Percentiles rank a stretch among this genome's conserved stretches.
Conservation (phyloP, 2,329 filamentous ascomycete genomes). For the Stenocarpella maydis region DNA sequence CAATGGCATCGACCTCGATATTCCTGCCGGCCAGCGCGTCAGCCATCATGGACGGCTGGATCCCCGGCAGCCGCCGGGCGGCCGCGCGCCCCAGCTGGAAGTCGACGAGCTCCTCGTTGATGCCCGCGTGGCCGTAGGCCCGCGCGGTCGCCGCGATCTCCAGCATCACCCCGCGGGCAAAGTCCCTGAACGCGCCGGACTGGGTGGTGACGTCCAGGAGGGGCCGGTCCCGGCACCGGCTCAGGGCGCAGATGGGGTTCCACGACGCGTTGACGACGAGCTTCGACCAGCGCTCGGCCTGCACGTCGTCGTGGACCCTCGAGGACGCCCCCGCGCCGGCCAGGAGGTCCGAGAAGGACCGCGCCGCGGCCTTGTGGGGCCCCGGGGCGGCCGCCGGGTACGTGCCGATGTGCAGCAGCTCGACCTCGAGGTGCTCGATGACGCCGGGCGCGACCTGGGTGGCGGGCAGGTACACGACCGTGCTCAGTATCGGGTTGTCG, state of each 20-base stretch:
- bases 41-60: conserved; percentile 72
- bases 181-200: neutral
- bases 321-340: conserved; percentile 64
- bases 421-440: conserved; percentile 27
- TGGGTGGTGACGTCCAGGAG: conserved; percentile 44
- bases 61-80: conserved; percentile 70
- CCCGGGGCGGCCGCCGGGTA: conserved; percentile 30
- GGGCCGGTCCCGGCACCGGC: conserved; percentile 67
- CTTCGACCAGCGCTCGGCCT: conserved; percentile 79
- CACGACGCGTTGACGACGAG: conserved; percentile 79
- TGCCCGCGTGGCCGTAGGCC: conserved; percentile 66
- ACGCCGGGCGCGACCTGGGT: conserved; percentile 63
- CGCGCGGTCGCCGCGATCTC: conserved; percentile 73
- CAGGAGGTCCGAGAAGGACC: conserved; percentile 50
- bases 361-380: conserved; percentile 22
- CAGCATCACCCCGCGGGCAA: conserved; percentile 66
- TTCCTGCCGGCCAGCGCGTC: conserved; percentile 73
- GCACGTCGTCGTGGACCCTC: conserved; percentile 72
- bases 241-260: conserved; percentile 76
- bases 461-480: conserved; percentile 74
- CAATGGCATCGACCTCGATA: conserved; percentile 76
- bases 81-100: conserved; percentile 70
- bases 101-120: conserved; percentile 67
- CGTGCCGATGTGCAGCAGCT: conserved; percentile 28
- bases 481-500: conserved; percentile 66